phyloP scores from a whole-genome alignment of 768 basidiomycete species.

The Tulasnella sp. region DNA sequence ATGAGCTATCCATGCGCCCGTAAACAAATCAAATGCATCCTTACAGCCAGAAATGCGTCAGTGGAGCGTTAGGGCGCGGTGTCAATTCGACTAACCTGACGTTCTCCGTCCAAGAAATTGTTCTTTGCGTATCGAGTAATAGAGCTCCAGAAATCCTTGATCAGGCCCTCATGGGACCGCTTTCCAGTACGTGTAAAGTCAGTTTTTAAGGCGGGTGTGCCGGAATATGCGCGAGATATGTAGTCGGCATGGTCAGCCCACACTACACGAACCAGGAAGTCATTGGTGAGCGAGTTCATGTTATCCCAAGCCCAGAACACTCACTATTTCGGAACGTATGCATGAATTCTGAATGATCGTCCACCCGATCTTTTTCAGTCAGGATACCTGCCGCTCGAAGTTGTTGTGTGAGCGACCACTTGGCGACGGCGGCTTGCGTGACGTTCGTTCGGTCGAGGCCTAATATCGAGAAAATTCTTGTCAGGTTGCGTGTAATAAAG shows the following conservation, averaged over 20 bases:
- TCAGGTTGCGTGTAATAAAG: background rate
- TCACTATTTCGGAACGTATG: conserved; percentile 80
- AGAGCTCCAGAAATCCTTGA: conserved; percentile 85
- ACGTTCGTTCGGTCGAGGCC: conserved; percentile 90
- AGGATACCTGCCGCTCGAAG: conserved; percentile 67
- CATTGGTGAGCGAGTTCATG: background rate
- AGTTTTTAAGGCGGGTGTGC: conserved; percentile 91
- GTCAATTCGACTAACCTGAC: conserved; percentile 49
- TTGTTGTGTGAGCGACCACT: conserved; percentile 73
- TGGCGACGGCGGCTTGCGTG: conserved; percentile 84
- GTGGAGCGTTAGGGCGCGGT: background rate
- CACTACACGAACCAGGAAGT: conserved; percentile 42
- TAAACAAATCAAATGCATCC: conserved; percentile 93
- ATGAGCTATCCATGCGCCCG: conserved; percentile 83
- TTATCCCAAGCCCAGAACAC: conserved; percentile 28
- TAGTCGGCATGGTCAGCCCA: conserved; percentile 96
- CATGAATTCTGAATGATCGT: conserved; percentile 72
- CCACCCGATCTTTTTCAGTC: conserved; percentile 59
- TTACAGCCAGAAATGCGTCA: conserved; percentile 29
- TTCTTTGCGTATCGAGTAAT: conserved; percentile 84
- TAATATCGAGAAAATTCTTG: background rate
- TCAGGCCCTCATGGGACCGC: conserved; percentile 65
- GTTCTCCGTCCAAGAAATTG: conserved; percentile 90
- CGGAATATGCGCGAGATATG: conserved; percentile 85
- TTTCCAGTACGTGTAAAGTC: conserved; percentile 94